A percentile compares a stretch with the other conserved stretches of the same genome.
Evolutionary conservation across 2,329 filamentous ascomycete genomes (phyloP).

Genomic region (Neonectria neomacrospora): DNA sequence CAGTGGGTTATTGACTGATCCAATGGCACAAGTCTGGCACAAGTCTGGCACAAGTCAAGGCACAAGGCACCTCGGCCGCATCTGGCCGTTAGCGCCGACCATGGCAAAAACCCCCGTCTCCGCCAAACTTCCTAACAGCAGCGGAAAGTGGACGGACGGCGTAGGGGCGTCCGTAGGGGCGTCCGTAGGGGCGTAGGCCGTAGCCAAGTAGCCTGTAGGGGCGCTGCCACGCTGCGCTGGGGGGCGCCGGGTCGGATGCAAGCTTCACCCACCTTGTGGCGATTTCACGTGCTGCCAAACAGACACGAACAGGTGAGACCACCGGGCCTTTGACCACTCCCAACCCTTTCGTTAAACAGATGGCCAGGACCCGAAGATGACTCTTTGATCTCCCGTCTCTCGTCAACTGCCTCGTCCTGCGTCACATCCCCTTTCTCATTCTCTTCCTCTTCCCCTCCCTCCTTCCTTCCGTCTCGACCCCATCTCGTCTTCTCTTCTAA

Average conservation of each 20-base stretch:
- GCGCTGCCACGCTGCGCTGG: background rate
- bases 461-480: slow-evolving; percentile 20
- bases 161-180: background rate
- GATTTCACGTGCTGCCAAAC: slow-evolving; percentile 47
- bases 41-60: slow-evolving; percentile 10
- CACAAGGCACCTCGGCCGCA: slow-evolving; percentile 30
- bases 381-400: slow-evolving; percentile 37
- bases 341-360: slow-evolving; percentile 37
- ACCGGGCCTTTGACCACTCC: slow-evolving; percentile 39
- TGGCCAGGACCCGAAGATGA: slow-evolving; percentile 34
- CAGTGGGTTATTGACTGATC: background rate
- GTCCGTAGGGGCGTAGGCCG: background rate
- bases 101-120: slow-evolving; percentile 22
- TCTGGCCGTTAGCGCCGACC: slow-evolving; percentile 30
- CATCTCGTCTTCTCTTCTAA: slow-evolving; percentile 10
- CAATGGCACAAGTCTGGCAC: too few relatives aligned
- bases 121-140: background rate
- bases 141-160: slow-evolving; percentile 1
- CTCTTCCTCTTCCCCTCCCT: slow-evolving; percentile 22
- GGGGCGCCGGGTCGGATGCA: slow-evolving; percentile 10
- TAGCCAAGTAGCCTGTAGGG: background rate
- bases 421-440: background rate
- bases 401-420: slow-evolving; percentile 30
- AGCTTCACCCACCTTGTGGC: slow-evolving; percentile 43
- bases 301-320: slow-evolving; percentile 42